These are phyloP conservation scores for Mycena citricolor DNA, from an alignment of 1,284 basidiomycete genomes.

Conservation along the genomic window DNA sequence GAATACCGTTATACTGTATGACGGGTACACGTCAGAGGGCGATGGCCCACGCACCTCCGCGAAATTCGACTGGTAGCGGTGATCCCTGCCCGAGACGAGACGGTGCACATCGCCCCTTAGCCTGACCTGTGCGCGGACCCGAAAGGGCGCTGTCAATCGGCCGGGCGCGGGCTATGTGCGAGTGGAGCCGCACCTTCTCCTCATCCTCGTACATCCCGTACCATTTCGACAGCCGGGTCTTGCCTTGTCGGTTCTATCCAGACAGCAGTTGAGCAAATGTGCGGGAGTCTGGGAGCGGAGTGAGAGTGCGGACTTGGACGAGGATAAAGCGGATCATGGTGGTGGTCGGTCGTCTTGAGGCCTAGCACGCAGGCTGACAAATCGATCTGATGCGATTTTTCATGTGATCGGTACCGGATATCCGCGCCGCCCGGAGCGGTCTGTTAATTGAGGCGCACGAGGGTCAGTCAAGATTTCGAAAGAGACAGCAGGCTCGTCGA, in stretches of 20 bases:
- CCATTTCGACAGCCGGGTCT: constrained; percentile 88
- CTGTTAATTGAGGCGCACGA: too few species aligned
- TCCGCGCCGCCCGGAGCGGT: too few species aligned
- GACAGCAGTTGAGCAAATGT: not conserved
- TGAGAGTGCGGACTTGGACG: constrained; percentile 53
- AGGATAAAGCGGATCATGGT: constrained; percentile 80
- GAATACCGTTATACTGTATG: not conserved
- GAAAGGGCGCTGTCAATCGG: too few species aligned
- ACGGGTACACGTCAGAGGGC: not conserved
- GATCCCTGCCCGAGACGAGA: constrained; percentile 93
- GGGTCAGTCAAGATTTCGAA: too few species aligned
- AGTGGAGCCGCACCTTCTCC: too few species aligned
- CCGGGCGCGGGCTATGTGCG: too few species aligned
- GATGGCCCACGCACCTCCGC: constrained; percentile 75
- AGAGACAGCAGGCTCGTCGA: too few species aligned
- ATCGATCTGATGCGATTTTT: too few species aligned
- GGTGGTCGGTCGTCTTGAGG: too few species aligned
- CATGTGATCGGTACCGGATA: too few species aligned
- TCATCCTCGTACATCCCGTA: constrained; percentile 84
- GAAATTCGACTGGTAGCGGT: constrained; percentile 99
- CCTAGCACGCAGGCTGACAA: too few species aligned
- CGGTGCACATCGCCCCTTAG: constrained; percentile 95
- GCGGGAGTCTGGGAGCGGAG: not conserved
- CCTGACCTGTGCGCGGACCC: constrained; percentile 77
- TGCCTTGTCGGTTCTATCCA: constrained; percentile 85